These are phyloP conservation scores for Rhizopus microsporus DNA, from an alignment of 371 early-diverging fungal genomes.

Conservation along the genomic window DNA sequence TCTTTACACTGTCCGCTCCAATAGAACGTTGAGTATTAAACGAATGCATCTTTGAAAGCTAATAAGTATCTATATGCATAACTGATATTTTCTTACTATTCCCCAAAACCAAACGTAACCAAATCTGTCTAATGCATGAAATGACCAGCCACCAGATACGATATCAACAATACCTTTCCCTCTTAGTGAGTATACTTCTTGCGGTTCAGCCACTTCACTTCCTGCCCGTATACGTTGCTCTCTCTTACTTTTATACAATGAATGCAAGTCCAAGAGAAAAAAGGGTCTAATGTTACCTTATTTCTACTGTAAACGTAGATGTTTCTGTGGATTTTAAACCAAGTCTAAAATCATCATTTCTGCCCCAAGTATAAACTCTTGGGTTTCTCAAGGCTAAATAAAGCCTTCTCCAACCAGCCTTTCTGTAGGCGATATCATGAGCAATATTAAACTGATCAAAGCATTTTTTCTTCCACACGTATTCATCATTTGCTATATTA, in stretches of 20 bases:
- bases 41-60: slow-evolving; percentile 16
- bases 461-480: slow-evolving; percentile 41
- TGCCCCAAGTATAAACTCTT: slow-evolving; percentile 47
- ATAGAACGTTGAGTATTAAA: slow-evolving; percentile 7
- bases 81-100: slow-evolving; percentile 26
- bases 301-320: not conserved
- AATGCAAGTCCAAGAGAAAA: not conserved
- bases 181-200: slow-evolving; percentile 25
- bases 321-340: slow-evolving; percentile 16
- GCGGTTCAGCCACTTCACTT: slow-evolving; percentile 23
- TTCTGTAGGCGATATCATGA: slow-evolving; percentile 31
- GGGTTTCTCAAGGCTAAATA: slow-evolving; percentile 34
- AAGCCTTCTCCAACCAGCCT: slow-evolving; percentile 43
- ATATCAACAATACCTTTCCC: slow-evolving; percentile 46
- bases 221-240: not conserved
- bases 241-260: not conserved
- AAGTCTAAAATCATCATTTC: slow-evolving; percentile 32
- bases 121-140: slow-evolving; percentile 44
- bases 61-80: slow-evolving; percentile 1
- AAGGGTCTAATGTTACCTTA: not conserved
- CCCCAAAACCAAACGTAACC: slow-evolving; percentile 54
- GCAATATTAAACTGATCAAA: slow-evolving; percentile 37
- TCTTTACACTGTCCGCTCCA: slow-evolving; percentile 6
- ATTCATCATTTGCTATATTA: slow-evolving; percentile 35
- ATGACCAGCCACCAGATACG: slow-evolving; percentile 49